Evolutionary conservation across 176 grass and related monocot species (phyloP).

Genomic region (Oryza brachyantha): DNA sequence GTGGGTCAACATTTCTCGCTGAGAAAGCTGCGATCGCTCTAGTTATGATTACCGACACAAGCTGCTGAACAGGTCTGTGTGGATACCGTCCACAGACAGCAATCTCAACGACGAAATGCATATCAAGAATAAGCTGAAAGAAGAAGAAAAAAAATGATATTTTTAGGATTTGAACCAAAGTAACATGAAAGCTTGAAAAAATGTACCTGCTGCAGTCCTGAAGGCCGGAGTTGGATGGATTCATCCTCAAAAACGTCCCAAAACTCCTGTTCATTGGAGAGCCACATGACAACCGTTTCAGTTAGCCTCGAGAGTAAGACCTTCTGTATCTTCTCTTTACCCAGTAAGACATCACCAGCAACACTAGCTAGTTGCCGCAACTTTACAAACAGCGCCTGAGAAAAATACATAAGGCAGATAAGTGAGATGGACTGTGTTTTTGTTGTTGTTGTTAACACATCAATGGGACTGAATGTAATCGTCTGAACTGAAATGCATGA

Average conservation of each 20-base stretch:
- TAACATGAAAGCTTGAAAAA: neutral
- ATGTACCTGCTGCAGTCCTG: conserved; percentile 75
- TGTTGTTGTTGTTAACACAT: too few relatives aligned
- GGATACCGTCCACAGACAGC: conserved; percentile 84
- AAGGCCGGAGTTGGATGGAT: conserved; percentile 61
- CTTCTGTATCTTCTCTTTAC: conserved; percentile 94
- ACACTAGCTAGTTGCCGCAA: conserved; percentile 87
- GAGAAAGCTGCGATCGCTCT: conserved; percentile 81
- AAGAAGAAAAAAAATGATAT: neutral
- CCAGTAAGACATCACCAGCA: conserved; percentile 73
- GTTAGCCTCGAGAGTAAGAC: conserved; percentile 83
- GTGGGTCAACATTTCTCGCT: conserved; percentile 72
- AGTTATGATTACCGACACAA: conserved; percentile 77
- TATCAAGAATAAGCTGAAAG: conserved; percentile 89
- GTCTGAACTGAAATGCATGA: neutral
- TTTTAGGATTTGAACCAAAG: conserved; percentile 6
- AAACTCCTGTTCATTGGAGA: conserved; percentile 90
- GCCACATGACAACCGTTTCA: conserved; percentile 93
- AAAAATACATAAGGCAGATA: conserved; percentile 21
- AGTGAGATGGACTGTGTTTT: conserved; percentile 10
- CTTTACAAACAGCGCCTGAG: conserved; percentile 86
- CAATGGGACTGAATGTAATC: neutral
- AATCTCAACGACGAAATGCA: conserved; percentile 98
- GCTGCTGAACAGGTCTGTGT: conserved; percentile 83
- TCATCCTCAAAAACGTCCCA: conserved; percentile 81